Base-by-base conservation (phyloP, 768 basidiomycete species). In the Leccinum incarnatum region DNA sequence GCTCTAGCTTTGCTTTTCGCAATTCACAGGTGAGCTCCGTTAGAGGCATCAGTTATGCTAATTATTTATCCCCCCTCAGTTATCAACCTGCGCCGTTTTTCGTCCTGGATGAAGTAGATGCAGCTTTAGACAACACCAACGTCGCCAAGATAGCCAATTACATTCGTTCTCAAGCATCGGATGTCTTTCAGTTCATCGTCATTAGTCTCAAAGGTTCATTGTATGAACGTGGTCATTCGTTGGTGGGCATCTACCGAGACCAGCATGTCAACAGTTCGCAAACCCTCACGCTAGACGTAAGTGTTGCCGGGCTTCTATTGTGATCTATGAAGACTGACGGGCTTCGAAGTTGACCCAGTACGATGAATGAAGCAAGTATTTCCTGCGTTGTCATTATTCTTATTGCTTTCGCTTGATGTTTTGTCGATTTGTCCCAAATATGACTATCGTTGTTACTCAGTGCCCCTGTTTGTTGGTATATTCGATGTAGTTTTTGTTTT, bases 81-180 rank as follows among this genome's bases (percentile, higher is more conserved):
- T 98, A 93, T 71, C 95, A 95, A 70, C 96, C 95, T 0, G 91
- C 95, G 3, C 96, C 95, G 0, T 98, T 98, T 79, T 98, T 98
- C 71, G 96, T 98, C 14, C 80, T 98, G n/a, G 96, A 98, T 68
- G 96, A 98, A 74, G 94, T 97, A 25, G 96, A 98, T 64, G 97
- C 97, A 11, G 96, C 97, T 0, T 80, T 98, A 42, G 96, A 98
- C 76, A 96, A 98, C 71, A 97, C 95, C n/a, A 98, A 99, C 64
- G 96, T 98, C 3, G 91, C 93, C 37, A 93, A 95, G 71, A 86
- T 98, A 34, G 96, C 96, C 12, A 89, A 91, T 62, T 99, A 98
- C 69, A 95, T 97, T 64, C 84, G 91, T 3, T 76, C 82, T 12
- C 93, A 95, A 62, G 87, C 94, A 3, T 92, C 92, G 0, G 83